These are phyloP conservation scores for Lophium mytilinum DNA, from an alignment of 495 filamentous ascomycete genomes.

Conservation along the genomic window DNA sequence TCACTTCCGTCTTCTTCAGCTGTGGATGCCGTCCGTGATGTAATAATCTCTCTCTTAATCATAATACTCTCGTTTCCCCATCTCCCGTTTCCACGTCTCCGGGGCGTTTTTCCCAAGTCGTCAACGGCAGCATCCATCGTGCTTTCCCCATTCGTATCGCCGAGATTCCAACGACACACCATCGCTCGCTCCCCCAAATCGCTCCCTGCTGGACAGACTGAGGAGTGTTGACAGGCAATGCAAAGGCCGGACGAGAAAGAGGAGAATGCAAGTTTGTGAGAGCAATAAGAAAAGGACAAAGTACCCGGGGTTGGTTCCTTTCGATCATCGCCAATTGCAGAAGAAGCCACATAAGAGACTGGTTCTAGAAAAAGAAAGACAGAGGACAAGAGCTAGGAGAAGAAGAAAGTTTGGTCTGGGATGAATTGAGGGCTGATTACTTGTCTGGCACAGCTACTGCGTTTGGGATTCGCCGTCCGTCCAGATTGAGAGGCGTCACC, in stretches of 20 bases:
- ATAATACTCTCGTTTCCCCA: neutral
- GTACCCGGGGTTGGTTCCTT: neutral
- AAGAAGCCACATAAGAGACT: neutral
- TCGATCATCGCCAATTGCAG: neutral
- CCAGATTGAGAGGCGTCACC: neutral
- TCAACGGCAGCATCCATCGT: neutral
- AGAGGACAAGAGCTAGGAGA: neutral
- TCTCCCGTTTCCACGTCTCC: neutral
- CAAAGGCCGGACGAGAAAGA: no score
- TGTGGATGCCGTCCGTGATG: neutral
- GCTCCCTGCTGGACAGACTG: no score
- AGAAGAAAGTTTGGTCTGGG: neutral
- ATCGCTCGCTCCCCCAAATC: no score
- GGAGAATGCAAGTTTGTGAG: no score
- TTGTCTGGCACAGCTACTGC: no score
- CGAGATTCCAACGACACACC: neutral
- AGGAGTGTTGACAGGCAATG: no score
- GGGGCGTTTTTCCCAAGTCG: neutral
- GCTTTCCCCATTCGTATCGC: neutral
- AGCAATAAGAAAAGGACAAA: no score
- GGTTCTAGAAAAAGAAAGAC: neutral
- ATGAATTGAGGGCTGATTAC: neutral
- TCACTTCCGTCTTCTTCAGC: neutral
- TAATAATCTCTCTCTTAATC: neutral
- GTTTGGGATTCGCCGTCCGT: no score